Evolutionary conservation across 495 filamentous ascomycete species (phyloP), one percentile per base, ranked within the genome.

Genomic region (Penicillium simplicissimum): DNA sequence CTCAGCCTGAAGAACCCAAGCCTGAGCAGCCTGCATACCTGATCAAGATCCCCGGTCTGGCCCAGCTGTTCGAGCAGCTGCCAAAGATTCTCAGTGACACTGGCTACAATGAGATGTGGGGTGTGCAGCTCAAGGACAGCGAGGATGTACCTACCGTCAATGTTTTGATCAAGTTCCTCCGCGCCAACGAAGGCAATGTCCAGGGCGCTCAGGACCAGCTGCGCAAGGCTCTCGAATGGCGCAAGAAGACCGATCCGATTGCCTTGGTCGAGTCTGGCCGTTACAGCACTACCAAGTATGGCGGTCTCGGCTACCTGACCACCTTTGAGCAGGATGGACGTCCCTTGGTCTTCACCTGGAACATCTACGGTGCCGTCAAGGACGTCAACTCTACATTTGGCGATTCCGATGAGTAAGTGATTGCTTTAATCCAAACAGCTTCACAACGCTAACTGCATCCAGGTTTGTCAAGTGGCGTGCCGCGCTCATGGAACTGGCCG

Each of bases 391-490:
- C 79, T 47, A 92, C 91, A 0, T 96, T 96, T 75, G 88, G 87
- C 5, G 81, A 92, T 67, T 74, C 89, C 6, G 83, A 92, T 14
- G 89, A 90, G 91, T 94, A 73, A 76, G 86, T 81, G 13, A 34
- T 10, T n/a, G 8, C 17, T 15, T 38, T 13, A 3, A 34, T 59
- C 43, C 17, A 59, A 21, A 47, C 3, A 0, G 40, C 3, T 10
- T 0, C 9, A 36, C n/a, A 31, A 57, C 61, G 35, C 58, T 21
- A 35, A 53, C 33, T 11, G 40, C 19, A 23, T 33, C 57, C 57
- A 93, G 88, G 40, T 96, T 96, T 77, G 78, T 96, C 64, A 84
- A 87, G 56, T 96, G 92, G 92, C 87, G 92, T 51, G 86, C 91
- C 10, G 88, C 88, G 0, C 84, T 96, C 49, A 94, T 96, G 92